These are phyloP conservation scores for Dictyostelium intermedium DNA, from an alignment of 78 protist genomes.

Conservation along the genomic window DNA sequence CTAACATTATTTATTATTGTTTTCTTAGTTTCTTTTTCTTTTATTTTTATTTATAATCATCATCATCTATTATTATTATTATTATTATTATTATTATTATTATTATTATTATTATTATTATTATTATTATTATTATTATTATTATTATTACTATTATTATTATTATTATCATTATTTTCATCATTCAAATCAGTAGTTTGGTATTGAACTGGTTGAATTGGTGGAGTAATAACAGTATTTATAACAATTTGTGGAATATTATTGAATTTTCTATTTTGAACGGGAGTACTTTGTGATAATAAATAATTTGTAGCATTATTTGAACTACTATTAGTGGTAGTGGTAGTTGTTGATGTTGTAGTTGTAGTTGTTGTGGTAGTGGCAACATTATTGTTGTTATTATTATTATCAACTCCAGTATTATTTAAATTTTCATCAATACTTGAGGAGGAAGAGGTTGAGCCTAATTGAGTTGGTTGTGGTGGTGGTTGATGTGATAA, in stretches of 20 bases:
- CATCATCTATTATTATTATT: too few relatives aligned
- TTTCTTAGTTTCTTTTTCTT: background rate
- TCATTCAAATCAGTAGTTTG: background rate
- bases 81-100: background rate
- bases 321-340: background rate
- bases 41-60: background rate
- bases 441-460: background rate
- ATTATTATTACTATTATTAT: background rate
- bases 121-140: too few relatives aligned
- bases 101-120: background rate
- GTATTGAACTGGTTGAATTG: background rate
- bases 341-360: background rate
- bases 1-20: background rate
- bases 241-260: conserved; percentile 4
- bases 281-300: background rate
- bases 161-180: background rate
- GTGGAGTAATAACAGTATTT: background rate
- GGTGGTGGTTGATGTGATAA: background rate
- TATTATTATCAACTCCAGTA: background rate
- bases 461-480: background rate
- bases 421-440: background rate
- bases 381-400: background rate
- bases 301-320: background rate
- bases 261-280: background rate
- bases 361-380: background rate